A percentile compares a stretch with the other conserved stretches of the same genome.
Conservation (phyloP, 2,329 filamentous ascomycete genomes). For the Aspergillus ruber region DNA sequence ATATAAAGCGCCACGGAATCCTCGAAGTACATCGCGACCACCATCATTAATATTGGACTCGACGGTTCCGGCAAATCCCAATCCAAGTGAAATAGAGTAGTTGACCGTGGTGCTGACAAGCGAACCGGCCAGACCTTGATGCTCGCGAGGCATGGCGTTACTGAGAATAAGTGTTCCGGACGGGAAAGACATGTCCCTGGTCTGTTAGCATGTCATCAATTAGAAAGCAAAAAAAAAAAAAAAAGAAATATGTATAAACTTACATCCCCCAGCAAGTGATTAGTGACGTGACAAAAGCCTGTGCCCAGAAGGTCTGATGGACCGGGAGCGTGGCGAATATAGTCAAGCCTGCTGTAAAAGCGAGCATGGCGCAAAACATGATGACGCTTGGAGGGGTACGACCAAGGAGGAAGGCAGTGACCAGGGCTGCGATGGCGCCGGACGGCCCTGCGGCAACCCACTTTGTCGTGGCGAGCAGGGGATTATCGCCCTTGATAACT, state of each 20-base stretch:
- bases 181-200: constrained; percentile 62
- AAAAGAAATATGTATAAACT: too few species aligned
- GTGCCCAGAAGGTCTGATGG: constrained; percentile 37
- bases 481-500: constrained; percentile 24
- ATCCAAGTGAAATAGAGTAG: constrained; percentile 60
- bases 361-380: constrained; percentile 26
- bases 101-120: constrained; percentile 61
- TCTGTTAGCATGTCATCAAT: neutral
- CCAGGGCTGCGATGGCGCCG: constrained; percentile 27
- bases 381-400: constrained; percentile 23
- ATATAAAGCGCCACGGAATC: constrained; percentile 37
- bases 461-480: constrained; percentile 22
- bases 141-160: constrained; percentile 42
- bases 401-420: constrained; percentile 28
- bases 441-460: constrained; percentile 20
- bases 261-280: constrained; percentile 28
- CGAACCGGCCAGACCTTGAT: constrained; percentile 50
- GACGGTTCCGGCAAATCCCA: constrained; percentile 62
- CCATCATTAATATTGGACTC: constrained; percentile 44
- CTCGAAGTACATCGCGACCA: constrained; percentile 27
- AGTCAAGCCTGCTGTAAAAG: constrained; percentile 25
- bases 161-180: constrained; percentile 57
- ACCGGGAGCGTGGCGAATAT: constrained; percentile 32
- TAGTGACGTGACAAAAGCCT: constrained; percentile 19
- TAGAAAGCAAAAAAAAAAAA: too few species aligned